These are phyloP conservation scores for Pyrus betulifolia DNA, from an alignment of 306 rosid genomes.

Conservation along the genomic window DNA sequence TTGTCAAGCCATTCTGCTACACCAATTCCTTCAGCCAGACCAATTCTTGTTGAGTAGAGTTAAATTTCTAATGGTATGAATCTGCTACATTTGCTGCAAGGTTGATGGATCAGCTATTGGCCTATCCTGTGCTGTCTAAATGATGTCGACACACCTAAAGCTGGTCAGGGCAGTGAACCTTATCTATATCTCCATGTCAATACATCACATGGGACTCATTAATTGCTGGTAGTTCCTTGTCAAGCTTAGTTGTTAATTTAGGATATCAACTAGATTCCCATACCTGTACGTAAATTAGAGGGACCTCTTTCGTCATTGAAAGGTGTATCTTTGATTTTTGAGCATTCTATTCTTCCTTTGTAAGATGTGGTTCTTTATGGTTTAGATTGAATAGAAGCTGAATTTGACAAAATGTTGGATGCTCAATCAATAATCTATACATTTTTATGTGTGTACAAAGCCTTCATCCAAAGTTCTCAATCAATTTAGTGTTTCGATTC, in stretches of 20 bases:
- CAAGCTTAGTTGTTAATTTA: conserved; percentile 37
- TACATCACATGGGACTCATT: conserved; percentile 14
- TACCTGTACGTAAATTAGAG: background rate
- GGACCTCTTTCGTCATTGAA: background rate
- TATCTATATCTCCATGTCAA: conserved; percentile 7
- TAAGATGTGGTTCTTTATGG: background rate
- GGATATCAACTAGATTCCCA: conserved; percentile 19
- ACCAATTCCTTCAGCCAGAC: too few species aligned
- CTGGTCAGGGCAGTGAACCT: background rate
- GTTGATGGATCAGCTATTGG: too few species aligned
- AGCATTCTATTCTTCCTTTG: background rate
- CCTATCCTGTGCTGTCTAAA: too few species aligned
- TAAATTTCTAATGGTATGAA: too few species aligned
- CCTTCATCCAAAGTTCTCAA: too few species aligned
- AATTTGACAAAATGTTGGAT: background rate
- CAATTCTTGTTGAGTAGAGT: too few species aligned
- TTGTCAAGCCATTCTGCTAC: too few species aligned
- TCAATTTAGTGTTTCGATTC: too few species aligned
- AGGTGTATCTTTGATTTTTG: background rate
- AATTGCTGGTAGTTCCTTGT: conserved; percentile 14
- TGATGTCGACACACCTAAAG: too few species aligned
- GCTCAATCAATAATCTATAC: background rate
- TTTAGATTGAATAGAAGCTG: too few species aligned
- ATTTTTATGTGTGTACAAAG: too few species aligned
- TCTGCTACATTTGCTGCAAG: too few species aligned